A percentile compares a stretch with the other conserved stretches of the same genome.
Conservation (phyloP, 2,329 filamentous ascomycete species). For the Penicillium aurantiogriseum region DNA sequence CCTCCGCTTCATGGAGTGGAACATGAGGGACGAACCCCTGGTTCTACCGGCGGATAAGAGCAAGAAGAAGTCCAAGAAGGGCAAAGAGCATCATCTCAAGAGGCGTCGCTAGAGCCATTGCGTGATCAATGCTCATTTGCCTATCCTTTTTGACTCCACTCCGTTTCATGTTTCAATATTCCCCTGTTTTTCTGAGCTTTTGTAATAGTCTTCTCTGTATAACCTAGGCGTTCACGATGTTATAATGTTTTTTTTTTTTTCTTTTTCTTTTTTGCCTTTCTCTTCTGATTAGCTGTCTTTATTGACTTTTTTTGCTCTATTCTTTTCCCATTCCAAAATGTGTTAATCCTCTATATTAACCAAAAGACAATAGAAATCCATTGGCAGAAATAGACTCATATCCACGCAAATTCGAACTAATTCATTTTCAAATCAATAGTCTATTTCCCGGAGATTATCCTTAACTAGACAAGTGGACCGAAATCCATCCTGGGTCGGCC, state of each 20-base stretch:
- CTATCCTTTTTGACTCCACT: background rate
- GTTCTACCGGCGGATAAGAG: slow-evolving; percentile 49
- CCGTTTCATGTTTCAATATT: slow-evolving; percentile 1
- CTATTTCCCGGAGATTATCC: background rate
- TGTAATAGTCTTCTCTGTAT: slow-evolving; percentile 3
- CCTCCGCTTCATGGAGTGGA: slow-evolving; percentile 65
- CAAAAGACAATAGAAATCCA: background rate
- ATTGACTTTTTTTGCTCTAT: background rate
- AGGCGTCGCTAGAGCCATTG: slow-evolving; percentile 30
- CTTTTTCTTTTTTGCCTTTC: background rate
- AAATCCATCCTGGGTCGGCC: background rate
- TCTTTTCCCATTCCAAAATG: background rate
- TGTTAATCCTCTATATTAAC: background rate
- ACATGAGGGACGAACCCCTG: slow-evolving; percentile 51
- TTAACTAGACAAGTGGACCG: background rate
- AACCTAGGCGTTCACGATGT: background rate
- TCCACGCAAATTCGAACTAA: background rate
- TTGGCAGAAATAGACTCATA: background rate
- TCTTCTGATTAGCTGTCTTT: background rate
- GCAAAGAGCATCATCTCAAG: slow-evolving; percentile 47
- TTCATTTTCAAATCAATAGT: background rate
- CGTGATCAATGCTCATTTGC: background rate
- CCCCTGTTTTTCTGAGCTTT: background rate
- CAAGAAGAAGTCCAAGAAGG: slow-evolving; percentile 50
- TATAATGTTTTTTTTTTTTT: background rate